Evolutionary conservation across 2,329 filamentous ascomycete genomes (phyloP), one percentile per base, ranked within the genome.

Genomic region (Ceratocystis colombiana): DNA sequence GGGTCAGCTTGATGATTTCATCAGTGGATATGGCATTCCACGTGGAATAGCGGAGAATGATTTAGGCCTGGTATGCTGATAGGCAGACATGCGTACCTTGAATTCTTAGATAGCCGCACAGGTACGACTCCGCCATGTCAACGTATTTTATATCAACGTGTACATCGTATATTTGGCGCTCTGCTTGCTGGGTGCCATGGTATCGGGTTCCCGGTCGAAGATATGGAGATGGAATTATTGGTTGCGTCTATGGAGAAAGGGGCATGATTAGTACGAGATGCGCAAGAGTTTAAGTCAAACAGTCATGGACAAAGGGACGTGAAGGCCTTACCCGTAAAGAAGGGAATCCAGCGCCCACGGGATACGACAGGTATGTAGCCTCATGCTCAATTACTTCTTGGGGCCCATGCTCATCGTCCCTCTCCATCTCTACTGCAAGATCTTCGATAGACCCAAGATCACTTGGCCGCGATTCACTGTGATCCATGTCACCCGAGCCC

Each of bases 121-220:
- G 80, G 72, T 93, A 96, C 5, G 92, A 96, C 74, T 97, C 90
- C 66, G 86, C 84, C 82, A 97, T 88, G 74, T 97, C 91, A 57
- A 97, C 91, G 76, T 96, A 88, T 76, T 97, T 96, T 71, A 99
- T 90, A 73, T 96, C 92, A 1, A 99, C 94, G 72, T 96, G 89
- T 0, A 99, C 94, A 69, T 96, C 90, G 74, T 99, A 99, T 8
- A 89, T 84, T 74, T 96, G 91, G 68, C 89, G 85, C 74, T 97
- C 93, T 2, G 93, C 97, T 73, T 93, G 88, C 73, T 99, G 94
- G 15, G 89, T 96, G 67, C 94, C 94, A 68, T 84, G 83, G 73
- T 96, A 99, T 71, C 84, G 89, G 76, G 90, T 96, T 20, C 92
- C 92, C 1, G 92, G 85, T 59, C 90, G 88, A 66, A 99, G 79